phyloP scores from a whole-genome alignment of 2,329 filamentous ascomycete genomes.

The Penicillium sp. region DNA sequence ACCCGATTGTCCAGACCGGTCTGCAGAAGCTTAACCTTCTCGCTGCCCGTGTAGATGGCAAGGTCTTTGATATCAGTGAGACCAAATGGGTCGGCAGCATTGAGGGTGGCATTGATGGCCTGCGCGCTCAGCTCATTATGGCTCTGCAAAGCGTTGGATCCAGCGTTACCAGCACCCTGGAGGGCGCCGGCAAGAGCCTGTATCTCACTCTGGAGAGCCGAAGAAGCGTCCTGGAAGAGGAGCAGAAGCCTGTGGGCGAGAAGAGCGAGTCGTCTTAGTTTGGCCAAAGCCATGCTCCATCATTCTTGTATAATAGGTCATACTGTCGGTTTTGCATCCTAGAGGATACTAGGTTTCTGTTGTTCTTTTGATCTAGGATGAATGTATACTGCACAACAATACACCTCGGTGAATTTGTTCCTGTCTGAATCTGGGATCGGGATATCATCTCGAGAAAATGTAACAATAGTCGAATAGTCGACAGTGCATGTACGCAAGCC shows the following conservation, averaged over 20 bases:
- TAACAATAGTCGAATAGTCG: background rate
- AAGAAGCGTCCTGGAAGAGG: constrained; percentile 77
- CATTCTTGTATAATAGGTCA: constrained; percentile 42
- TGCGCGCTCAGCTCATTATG: constrained; percentile 77
- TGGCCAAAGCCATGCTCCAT: constrained; percentile 14
- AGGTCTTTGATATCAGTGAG: constrained; percentile 76
- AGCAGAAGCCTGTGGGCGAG: constrained; percentile 46
- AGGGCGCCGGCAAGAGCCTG: constrained; percentile 76
- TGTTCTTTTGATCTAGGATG: constrained; percentile 20
- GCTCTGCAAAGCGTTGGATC: constrained; percentile 80
- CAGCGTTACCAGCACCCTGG: constrained; percentile 74
- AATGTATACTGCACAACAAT: constrained; percentile 27
- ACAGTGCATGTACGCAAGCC: background rate
- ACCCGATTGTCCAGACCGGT: constrained; percentile 74
- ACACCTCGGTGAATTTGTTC: constrained; percentile 8
- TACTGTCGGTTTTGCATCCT: constrained; percentile 29
- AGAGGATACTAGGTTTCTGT: constrained; percentile 19
- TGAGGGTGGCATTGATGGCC: constrained; percentile 74
- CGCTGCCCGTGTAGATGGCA: constrained; percentile 83
- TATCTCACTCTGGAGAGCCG: constrained; percentile 88
- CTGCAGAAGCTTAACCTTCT: constrained; percentile 85
- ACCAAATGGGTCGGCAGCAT: constrained; percentile 74
- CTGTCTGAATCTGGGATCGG: background rate
- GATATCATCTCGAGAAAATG: background rate
- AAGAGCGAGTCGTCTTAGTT: constrained; percentile 37